These are phyloP conservation scores for Myochromella boudieri DNA, from an alignment of 768 basidiomycete genomes.

Conservation along the genomic window DNA sequence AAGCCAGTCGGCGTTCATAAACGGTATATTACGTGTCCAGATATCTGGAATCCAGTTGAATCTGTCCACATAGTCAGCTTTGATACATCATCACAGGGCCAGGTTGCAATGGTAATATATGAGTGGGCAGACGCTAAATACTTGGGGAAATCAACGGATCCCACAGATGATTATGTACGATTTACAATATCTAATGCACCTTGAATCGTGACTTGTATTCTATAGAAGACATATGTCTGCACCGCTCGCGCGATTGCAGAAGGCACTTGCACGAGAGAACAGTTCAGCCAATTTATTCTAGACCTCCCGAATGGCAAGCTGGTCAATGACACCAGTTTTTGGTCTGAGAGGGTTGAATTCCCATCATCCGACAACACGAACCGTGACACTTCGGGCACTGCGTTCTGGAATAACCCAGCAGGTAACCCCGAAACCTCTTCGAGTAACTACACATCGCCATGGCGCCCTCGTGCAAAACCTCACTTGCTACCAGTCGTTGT, in stretches of 20 bases:
- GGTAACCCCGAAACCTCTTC: constrained; percentile 53
- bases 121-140: constrained; percentile 90
- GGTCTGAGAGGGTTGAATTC: constrained; percentile 79
- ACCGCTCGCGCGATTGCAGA: constrained; percentile 75
- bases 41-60: constrained; percentile 1
- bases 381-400: constrained; percentile 18
- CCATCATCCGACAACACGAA: constrained; percentile 33
- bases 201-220: constrained; percentile 16
- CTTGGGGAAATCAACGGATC: constrained; percentile 64
- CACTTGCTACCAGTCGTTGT: constrained; percentile 3
- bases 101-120: constrained; percentile 92
- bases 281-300: constrained; percentile 91
- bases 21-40: constrained; percentile 50
- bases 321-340: constrained; percentile 79
- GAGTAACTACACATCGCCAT: constrained; percentile 53
- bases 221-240: constrained; percentile 92
- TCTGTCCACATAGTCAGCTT: constrained; percentile 61
- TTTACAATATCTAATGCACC: constrained; percentile 20
- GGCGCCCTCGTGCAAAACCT: constrained; percentile 29
- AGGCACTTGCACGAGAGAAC: constrained; percentile 63
- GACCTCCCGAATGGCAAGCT: constrained; percentile 62
- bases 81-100: constrained; percentile 73
- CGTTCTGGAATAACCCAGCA: constrained; percentile 48
- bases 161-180: too few relatives aligned
- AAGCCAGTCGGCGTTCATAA: constrained; percentile 74